Conservation (phyloP, 352 stramenopile genomes). For the Aphanomyces invadans region DNA sequence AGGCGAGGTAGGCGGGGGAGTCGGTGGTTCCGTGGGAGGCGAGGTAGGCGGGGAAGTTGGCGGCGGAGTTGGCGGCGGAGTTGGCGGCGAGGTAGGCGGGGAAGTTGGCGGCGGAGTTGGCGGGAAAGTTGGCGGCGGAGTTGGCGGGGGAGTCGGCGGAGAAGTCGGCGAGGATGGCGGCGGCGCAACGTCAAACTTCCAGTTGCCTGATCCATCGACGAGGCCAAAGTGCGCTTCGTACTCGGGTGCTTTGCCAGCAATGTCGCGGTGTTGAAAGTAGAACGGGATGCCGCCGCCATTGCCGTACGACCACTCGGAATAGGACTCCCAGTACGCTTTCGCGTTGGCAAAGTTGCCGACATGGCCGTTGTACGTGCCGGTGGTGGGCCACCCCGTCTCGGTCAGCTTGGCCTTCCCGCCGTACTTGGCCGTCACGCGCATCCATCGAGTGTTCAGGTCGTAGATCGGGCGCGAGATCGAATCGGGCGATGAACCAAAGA, state of each 20-base stretch:
- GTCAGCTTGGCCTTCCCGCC: constrained; percentile 30
- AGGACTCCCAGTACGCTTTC: constrained; percentile 20
- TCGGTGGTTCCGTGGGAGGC: too few species aligned
- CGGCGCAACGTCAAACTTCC: constrained; percentile 23
- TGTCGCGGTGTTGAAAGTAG: constrained; percentile 25
- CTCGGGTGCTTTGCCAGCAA: constrained; percentile 25
- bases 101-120: constrained; percentile 1
- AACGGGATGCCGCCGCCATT: constrained; percentile 23
- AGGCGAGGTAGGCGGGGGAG: not conserved
- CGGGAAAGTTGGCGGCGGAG: not conserved
- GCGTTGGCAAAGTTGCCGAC: constrained; percentile 23
- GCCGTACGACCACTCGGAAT: constrained; percentile 12
- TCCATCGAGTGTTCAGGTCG: constrained; percentile 26
- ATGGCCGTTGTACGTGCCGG: constrained; percentile 28
- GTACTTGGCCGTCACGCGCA: constrained; percentile 25
- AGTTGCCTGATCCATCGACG: constrained; percentile 25
- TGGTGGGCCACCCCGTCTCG: constrained; percentile 31
- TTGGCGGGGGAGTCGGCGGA: not conserved
- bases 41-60: not conserved
- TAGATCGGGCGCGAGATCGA: constrained; percentile 30
- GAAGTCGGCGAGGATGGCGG: not conserved
- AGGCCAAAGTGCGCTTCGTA: constrained; percentile 60
- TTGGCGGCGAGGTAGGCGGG: constrained; percentile 7
- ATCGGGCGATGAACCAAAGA: constrained; percentile 27
- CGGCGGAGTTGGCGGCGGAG: not conserved